These are phyloP conservation scores for Erigeron philadelphicus DNA, from an alignment of 140 eudicot genomes.

Conservation along the genomic window DNA sequence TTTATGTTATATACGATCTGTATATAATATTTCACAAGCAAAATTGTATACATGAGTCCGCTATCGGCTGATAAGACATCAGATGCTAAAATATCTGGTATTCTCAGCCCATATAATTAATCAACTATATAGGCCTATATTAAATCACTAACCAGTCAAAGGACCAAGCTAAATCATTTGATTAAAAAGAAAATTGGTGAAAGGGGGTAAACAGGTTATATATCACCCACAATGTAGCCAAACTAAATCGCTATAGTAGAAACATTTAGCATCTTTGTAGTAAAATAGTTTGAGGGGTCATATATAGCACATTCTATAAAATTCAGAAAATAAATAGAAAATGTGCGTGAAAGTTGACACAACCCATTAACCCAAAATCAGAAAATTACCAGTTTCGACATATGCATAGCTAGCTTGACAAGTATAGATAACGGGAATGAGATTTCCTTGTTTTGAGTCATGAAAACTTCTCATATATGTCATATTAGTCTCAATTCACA, in stretches of 20 bases:
- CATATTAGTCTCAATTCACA: background rate
- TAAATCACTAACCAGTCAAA: background rate
- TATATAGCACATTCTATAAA: background rate
- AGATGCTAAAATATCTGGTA: background rate
- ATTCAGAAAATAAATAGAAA: background rate
- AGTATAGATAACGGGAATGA: background rate
- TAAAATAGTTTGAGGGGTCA: background rate
- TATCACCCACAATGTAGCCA: background rate
- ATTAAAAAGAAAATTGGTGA: background rate
- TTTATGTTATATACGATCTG: background rate
- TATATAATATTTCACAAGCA: background rate
- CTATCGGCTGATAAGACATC: background rate
- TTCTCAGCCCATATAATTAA: background rate
- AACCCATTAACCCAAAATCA: background rate
- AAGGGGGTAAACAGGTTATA: background rate
- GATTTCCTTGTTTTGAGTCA: background rate
- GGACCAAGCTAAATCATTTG: background rate
- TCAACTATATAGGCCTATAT: background rate
- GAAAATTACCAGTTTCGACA: background rate
- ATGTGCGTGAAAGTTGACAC: background rate
- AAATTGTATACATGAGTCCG: background rate
- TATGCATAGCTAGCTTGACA: background rate
- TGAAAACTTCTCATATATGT: background rate
- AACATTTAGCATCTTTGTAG: background rate
- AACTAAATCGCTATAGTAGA: background rate